A percentile compares a stretch with the other conserved stretches of the same genome.
Evolutionary conservation across 768 basidiomycete genomes (phyloP).

Genomic region (Rhodosporidiobolus sp.): DNA sequence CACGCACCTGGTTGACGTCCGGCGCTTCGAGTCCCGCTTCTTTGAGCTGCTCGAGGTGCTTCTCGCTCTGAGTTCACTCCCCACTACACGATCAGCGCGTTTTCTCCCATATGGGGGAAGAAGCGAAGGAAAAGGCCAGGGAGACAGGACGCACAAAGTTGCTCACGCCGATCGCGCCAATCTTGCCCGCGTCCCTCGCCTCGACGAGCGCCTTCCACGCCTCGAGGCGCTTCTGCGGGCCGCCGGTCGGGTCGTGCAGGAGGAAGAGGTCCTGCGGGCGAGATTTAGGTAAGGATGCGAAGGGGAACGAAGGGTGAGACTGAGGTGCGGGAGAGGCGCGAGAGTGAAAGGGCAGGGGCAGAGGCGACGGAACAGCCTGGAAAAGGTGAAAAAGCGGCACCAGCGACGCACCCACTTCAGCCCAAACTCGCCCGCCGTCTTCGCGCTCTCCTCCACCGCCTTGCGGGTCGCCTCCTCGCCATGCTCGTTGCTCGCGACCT

Average conservation of each 20-base stretch:
- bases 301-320: not conserved
- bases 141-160: conserved; percentile 59
- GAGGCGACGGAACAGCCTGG: not conserved
- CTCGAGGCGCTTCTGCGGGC: conserved; percentile 46
- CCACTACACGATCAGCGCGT: not conserved
- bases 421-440: conserved; percentile 16
- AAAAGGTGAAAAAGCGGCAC: not conserved
- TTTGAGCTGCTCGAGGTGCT: conserved; percentile 62
- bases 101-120: not conserved
- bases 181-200: conserved; percentile 70
- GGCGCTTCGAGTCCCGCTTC: conserved; percentile 63
- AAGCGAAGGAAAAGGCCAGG: not conserved
- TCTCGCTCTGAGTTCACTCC: conserved; percentile 47
- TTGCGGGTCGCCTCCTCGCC: conserved; percentile 12
- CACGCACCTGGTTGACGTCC: conserved; percentile 53
- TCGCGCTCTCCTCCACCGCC: conserved; percentile 38
- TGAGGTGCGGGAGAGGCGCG: not conserved
- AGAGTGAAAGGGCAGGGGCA: not conserved
- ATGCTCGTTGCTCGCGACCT: conserved; percentile 40
- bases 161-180: conserved; percentile 77
- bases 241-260: conserved; percentile 50
- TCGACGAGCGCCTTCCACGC: conserved; percentile 67
- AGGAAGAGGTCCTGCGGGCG: conserved; percentile 46
- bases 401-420: conserved; percentile 27
- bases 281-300: too few relatives aligned